Conservation (phyloP, 2,329 filamentous ascomycete species). For the Aspergillus puulaauensis region DNA sequence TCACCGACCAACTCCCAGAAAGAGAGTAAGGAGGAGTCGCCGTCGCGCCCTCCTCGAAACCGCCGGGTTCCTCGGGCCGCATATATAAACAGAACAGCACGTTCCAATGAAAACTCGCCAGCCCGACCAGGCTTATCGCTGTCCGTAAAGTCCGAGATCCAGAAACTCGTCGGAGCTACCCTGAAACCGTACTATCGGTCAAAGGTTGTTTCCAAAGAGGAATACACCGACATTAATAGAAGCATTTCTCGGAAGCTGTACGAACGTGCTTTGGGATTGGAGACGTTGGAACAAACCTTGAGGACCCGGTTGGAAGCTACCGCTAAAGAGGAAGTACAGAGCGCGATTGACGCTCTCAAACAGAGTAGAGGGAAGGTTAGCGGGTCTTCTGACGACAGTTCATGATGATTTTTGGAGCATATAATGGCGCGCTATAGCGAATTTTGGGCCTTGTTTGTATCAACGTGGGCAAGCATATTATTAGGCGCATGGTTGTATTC, state of each 20-base stretch:
- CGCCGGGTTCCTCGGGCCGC: constrained; percentile 27
- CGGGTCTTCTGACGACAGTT: constrained; percentile 16
- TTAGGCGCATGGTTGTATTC: constrained; percentile 16
- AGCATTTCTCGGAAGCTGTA: constrained; percentile 87
- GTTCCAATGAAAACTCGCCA: constrained; percentile 67
- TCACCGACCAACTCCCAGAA: constrained; percentile 60
- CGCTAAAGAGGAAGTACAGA: constrained; percentile 75
- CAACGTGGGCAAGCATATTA: constrained; percentile 13
- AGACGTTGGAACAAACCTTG: constrained; percentile 63
- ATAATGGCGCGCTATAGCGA: constrained; percentile 21
- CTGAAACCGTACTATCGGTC: constrained; percentile 81
- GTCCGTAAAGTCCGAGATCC: constrained; percentile 83
- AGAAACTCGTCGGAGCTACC: constrained; percentile 79
- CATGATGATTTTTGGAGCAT: constrained; percentile 19
- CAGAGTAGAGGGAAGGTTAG: constrained; percentile 21
- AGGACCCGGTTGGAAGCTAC: constrained; percentile 72
- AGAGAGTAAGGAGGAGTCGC: constrained; percentile 20
- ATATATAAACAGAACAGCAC: constrained; percentile 19
- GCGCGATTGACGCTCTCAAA: constrained; percentile 57
- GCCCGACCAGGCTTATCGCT: constrained; percentile 67
- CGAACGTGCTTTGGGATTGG: constrained; percentile 58
- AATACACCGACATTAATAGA: constrained; percentile 90
- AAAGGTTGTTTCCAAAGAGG: constrained; percentile 76
- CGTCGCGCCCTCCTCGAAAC: constrained; percentile 15
- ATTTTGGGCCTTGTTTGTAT: constrained; percentile 6